Conservation (phyloP, 2,329 filamentous ascomycete species). For the Ophiostoma novo-ulmi region DNA sequence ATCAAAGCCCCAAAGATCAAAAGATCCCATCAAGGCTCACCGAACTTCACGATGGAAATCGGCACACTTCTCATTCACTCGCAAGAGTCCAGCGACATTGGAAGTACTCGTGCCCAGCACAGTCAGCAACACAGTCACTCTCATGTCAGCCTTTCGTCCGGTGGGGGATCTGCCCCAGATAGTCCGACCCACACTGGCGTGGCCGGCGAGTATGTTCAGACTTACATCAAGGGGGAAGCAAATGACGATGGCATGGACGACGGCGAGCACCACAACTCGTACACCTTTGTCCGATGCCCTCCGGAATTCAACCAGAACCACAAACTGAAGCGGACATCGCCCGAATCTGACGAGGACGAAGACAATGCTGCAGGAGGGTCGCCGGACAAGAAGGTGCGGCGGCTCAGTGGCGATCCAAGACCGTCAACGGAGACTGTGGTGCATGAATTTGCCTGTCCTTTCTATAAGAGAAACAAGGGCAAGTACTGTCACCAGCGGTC, state of each 20-base stretch:
- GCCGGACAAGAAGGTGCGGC: neutral
- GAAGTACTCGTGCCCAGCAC: neutral
- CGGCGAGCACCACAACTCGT: neutral
- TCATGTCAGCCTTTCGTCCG: neutral
- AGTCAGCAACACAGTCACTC: neutral
- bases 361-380: neutral
- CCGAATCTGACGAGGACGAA: neutral
- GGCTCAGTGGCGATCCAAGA: conserved; percentile 14
- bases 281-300: neutral
- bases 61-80: neutral
- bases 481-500: conserved; percentile 35
- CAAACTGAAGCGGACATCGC: neutral
- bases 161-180: neutral
- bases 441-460: conserved; percentile 36
- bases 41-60: neutral
- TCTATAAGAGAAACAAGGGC: conserved; percentile 38
- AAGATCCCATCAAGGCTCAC: neutral
- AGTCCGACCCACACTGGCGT: neutral
- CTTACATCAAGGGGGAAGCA: neutral
- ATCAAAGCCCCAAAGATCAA: neutral
- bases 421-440: neutral
- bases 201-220: neutral
- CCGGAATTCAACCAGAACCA: neutral
- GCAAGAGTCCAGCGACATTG: neutral
- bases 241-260: neutral